Evolutionary conservation across 768 basidiomycete genomes (phyloP).

Genomic region (Boletus sensibilis): DNA sequence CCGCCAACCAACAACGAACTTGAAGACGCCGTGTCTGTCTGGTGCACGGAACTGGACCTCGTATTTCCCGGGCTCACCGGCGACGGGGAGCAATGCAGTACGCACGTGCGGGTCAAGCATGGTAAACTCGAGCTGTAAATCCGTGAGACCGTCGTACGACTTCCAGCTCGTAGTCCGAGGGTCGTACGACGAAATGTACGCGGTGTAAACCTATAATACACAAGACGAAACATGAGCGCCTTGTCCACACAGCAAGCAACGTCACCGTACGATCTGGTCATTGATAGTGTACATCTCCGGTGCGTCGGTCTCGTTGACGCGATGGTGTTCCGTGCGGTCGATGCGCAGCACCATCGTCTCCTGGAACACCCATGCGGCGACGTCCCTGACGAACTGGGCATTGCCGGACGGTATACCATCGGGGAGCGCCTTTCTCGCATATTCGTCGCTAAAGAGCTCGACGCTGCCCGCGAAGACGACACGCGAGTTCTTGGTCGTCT

Average conservation of each 20-base stretch:
- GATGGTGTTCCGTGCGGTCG: constrained; percentile 70
- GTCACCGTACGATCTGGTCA: constrained; percentile 65
- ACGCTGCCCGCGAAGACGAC: constrained; percentile 80
- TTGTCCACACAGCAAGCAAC: neutral
- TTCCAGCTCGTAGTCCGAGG: constrained; percentile 58
- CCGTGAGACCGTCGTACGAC: constrained; percentile 67
- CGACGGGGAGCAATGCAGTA: constrained; percentile 62
- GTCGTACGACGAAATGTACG: constrained; percentile 71
- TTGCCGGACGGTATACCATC: constrained; percentile 73
- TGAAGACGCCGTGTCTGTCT: constrained; percentile 97
- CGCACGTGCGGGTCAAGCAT: constrained; percentile 99
- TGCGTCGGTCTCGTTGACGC: constrained; percentile 59
- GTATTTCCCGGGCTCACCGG: constrained; percentile 64
- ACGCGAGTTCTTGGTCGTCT: constrained; percentile 74
- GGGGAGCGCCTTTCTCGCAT: constrained; percentile 58
- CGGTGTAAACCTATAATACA: constrained; percentile 60
- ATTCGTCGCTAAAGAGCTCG: constrained; percentile 77
- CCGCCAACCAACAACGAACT: constrained; percentile 89
- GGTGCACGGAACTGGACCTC: constrained; percentile 85
- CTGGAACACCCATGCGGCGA: constrained; percentile 90
- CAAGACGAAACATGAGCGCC: neutral
- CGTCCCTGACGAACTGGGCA: constrained; percentile 64
- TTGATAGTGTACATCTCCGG: constrained; percentile 80
- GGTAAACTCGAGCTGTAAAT: constrained; percentile 93
- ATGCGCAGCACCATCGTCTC: constrained; percentile 80